Conservation (phyloP, 305 asterid genomes). For the Fraxinus albicans region DNA sequence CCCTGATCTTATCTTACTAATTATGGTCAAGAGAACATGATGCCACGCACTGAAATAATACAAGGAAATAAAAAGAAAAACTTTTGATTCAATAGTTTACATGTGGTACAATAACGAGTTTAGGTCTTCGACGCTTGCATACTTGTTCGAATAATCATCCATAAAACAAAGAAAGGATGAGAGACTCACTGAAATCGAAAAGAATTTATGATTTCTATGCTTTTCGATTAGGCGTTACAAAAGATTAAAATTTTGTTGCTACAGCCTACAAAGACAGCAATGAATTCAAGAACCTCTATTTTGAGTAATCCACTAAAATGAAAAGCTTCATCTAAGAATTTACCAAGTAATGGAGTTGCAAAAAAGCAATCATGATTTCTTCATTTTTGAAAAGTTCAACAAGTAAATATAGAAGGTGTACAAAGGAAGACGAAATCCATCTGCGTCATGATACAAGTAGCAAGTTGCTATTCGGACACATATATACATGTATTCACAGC, state of each 20-base stretch:
- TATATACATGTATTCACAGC: background rate
- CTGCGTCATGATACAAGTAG: background rate
- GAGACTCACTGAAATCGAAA: background rate
- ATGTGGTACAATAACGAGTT: background rate
- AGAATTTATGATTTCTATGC: background rate
- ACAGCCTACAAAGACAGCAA: background rate
- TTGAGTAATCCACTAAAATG: background rate
- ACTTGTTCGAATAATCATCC: background rate
- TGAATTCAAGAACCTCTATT: background rate
- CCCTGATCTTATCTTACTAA: background rate
- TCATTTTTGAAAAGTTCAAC: background rate
- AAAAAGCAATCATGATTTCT: background rate
- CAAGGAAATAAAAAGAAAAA: background rate
- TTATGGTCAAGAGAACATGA: background rate
- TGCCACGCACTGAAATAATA: background rate
- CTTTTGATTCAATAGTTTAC: background rate
- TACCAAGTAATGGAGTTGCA: background rate
- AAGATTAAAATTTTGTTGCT: background rate
- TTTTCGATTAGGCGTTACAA: background rate
- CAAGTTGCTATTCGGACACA: background rate
- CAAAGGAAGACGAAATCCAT: slow-evolving; percentile 5
- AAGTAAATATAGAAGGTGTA: background rate
- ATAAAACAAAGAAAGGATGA: background rate
- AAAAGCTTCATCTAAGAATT: background rate
- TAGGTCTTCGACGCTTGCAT: background rate